These are phyloP conservation scores for Asterochloris sp. DNA, from an alignment of 139 green algal species.

Conservation along the genomic window DNA sequence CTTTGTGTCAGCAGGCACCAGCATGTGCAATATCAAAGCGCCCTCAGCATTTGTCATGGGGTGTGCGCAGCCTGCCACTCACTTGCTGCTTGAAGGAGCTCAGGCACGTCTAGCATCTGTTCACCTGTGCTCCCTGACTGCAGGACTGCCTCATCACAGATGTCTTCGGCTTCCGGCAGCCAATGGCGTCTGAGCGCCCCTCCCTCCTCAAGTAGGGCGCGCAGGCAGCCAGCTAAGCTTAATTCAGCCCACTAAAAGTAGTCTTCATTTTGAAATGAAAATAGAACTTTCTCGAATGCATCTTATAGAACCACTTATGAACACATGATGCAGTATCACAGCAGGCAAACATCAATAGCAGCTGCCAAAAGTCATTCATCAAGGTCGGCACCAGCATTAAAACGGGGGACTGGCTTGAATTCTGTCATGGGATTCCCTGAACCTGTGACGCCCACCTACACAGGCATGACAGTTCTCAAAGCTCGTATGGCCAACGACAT, in stretches of 20 bases:
- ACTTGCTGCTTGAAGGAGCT: too few relatives aligned
- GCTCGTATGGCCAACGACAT: not conserved
- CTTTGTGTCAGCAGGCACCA: too few relatives aligned
- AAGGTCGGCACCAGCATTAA: slow-evolving; percentile 7
- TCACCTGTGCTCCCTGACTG: too few relatives aligned
- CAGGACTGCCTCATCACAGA: not conserved
- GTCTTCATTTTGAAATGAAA: too few relatives aligned
- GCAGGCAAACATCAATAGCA: not conserved
- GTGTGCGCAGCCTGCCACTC: too few relatives aligned
- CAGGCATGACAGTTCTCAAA: not conserved
- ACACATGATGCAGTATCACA: too few relatives aligned
- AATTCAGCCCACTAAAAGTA: too few relatives aligned
- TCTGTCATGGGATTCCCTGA: slow-evolving; percentile 63
- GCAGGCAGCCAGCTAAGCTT: not conserved
- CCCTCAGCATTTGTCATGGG: too few relatives aligned
- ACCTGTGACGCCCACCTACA: slow-evolving; percentile 55
- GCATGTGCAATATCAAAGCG: too few relatives aligned
- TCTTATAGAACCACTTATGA: not conserved
- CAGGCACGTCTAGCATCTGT: too few relatives aligned
- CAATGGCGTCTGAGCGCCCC: slow-evolving; percentile 4
- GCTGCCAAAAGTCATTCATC: not conserved
- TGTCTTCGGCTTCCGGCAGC: slow-evolving; percentile 7
- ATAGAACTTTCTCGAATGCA: not conserved
- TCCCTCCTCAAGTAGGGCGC: not conserved
- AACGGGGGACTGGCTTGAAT: slow-evolving; percentile 29